Evolutionary conservation across 2,329 filamentous ascomycete genomes (phyloP).

Genomic region (Corynespora cassiicola): DNA sequence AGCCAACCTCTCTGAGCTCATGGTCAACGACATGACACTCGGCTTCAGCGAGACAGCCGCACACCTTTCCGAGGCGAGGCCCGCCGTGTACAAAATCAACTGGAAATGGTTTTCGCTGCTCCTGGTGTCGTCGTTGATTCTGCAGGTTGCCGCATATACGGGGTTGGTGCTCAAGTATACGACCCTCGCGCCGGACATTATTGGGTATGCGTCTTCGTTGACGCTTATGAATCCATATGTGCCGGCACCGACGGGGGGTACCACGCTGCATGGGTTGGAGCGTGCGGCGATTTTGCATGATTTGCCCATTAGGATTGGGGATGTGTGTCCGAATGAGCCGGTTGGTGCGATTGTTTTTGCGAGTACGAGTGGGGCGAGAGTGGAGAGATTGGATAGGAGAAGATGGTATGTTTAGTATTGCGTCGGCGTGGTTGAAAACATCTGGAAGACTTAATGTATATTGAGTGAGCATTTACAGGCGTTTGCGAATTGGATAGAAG

Average conservation of each 20-base stretch:
- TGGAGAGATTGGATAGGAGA: slow-evolving; percentile 22
- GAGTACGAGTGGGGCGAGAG: slow-evolving; percentile 22
- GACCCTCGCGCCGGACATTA: slow-evolving; percentile 34
- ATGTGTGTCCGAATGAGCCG: slow-evolving; percentile 33
- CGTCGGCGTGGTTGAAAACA: no score
- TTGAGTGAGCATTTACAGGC: no score
- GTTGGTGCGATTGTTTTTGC: slow-evolving; percentile 36
- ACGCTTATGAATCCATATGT: slow-evolving; percentile 33
- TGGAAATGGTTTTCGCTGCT: slow-evolving; percentile 36
- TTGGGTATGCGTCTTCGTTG: slow-evolving; percentile 31
- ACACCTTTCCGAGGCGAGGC: slow-evolving; percentile 3
- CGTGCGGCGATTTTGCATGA: slow-evolving; percentile 29
- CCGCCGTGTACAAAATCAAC: slow-evolving; percentile 22
- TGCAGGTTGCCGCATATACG: slow-evolving; percentile 30
- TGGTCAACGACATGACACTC: slow-evolving; percentile 1
- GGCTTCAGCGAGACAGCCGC: slow-evolving; percentile 24
- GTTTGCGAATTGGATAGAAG: no score
- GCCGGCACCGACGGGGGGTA: slow-evolving; percentile 28
- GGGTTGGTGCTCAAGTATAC: slow-evolving; percentile 34
- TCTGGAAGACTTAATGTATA: no score
- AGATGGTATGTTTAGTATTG: slow-evolving; percentile 34
- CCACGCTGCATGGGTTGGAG: slow-evolving; percentile 33
- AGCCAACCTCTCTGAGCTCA: slow-evolving; percentile 19
- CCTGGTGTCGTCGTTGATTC: slow-evolving; percentile 27
- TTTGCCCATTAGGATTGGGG: slow-evolving; percentile 31